Evolutionary conservation across 208 protist species (phyloP).

Genomic region (Trypanosoma rangeli): DNA sequence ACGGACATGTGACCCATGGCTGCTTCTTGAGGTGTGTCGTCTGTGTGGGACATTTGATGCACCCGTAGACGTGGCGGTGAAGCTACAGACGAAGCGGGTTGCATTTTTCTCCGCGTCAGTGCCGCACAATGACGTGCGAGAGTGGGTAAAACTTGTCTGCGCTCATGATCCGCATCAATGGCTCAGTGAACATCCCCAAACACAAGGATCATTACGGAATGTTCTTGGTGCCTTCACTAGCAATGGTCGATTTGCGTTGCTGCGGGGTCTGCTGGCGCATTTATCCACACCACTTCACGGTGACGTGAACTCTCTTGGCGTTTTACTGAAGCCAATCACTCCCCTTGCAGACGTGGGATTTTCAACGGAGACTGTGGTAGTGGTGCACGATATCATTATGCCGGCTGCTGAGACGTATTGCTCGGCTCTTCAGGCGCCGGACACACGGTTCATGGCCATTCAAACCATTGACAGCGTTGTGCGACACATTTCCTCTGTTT

Average conservation of each 20-base stretch:
- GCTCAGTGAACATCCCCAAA: conserved; percentile 6
- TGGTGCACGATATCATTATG: conserved; percentile 66
- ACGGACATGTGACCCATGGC: conserved; percentile 39
- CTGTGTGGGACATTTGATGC: conserved; percentile 14
- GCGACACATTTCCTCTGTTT: conserved; percentile 61
- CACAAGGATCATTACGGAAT: conserved; percentile 22
- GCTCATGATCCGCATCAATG: conserved; percentile 14
- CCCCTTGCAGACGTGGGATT: neutral
- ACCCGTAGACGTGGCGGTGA: neutral
- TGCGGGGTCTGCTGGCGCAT: conserved; percentile 85
- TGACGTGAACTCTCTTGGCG: conserved; percentile 35
- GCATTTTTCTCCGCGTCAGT: neutral
- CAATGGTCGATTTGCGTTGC: conserved; percentile 82
- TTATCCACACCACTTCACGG: conserved; percentile 56
- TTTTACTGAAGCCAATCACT: conserved; percentile 36
- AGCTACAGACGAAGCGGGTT: neutral
- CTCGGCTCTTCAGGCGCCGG: conserved; percentile 59
- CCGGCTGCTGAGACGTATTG: conserved; percentile 53
- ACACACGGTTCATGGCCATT: conserved; percentile 90
- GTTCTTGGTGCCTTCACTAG: conserved; percentile 52
- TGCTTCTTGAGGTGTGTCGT: conserved; percentile 54
- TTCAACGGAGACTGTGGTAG: conserved; percentile 7
- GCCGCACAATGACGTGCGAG: conserved; percentile 5
- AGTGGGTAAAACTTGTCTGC: conserved; percentile 30
- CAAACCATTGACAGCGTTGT: conserved; percentile 86